A percentile compares a stretch with the other conserved stretches of the same genome.
These are phyloP conservation scores for Phytophthora macrochlamydospora DNA, from an alignment of 352 stramenopile species.

Conservation along the genomic window DNA sequence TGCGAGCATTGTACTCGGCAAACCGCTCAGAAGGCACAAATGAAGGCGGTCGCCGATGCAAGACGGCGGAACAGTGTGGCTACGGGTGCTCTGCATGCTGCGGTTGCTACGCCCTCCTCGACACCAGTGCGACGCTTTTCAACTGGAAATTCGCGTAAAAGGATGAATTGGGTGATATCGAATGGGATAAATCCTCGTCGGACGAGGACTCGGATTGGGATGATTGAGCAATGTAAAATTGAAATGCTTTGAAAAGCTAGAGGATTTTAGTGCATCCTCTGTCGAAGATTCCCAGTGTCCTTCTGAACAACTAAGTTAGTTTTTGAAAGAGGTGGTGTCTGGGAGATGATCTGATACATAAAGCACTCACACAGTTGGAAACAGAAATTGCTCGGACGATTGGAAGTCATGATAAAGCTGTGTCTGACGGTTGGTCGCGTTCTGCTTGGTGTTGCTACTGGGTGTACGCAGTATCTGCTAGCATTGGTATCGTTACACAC, in stretches of 20 bases:
- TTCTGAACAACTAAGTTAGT: no score
- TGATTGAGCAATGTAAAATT: slow-evolving; percentile 25
- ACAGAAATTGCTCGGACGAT: no score
- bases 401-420: no score
- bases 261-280: no score
- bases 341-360: no score
- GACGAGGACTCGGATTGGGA: slow-evolving; percentile 57
- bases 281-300: no score
- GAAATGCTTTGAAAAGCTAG: no score
- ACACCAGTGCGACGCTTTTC: slow-evolving; percentile 8
- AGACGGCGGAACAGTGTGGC: slow-evolving; percentile 16
- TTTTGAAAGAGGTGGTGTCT: no score
- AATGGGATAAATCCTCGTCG: slow-evolving; percentile 57
- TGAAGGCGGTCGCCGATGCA: slow-evolving; percentile 3
- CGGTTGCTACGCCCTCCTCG: neutral
- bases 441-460: no score
- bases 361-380: no score
- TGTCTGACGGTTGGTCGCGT: no score
- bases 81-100: neutral
- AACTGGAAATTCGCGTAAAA: slow-evolving; percentile 9
- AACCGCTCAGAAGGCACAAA: slow-evolving; percentile 22
- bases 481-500: neutral
- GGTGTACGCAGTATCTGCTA: no score
- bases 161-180: slow-evolving; percentile 25
- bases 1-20: slow-evolving; percentile 61